Evolutionary conservation across 2,329 filamentous ascomycete species (phyloP), one percentile per base, ranked within the genome.

Genomic region (Aaosphaeria pasadenensis): DNA sequence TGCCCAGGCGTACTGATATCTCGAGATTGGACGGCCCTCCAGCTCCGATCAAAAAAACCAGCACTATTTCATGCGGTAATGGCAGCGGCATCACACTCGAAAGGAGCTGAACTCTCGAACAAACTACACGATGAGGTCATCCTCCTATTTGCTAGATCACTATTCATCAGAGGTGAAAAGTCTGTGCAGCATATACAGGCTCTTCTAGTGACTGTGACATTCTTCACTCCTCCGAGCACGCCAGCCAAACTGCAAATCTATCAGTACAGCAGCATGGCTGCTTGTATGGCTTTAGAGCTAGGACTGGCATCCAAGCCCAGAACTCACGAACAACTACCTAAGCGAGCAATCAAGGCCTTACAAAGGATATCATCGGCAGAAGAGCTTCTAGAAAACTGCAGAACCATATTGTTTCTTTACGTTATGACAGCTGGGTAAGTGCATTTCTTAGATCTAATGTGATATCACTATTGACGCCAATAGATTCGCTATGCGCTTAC

Each of bases 141-240:
- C 2, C 58, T 62, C 40, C 53, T 67, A 5, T 69, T 66, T 39
- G 67, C 67, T 31, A 57, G 60, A 43, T 59, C 57, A 5, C 52
- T 64, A 3, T 69, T 70, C 44, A 62, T 70, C 36, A 64, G 62
- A n/a, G 65, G 65, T n/a, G 65, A 67, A 43, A 70, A 69, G 47
- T 63, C 62, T 1, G 48, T 70, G n/a, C 60, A 70, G 45, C 60
- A 60, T 42, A 61, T 70, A 5, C 66, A 70, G 48, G 66, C 66
- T 7, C 47, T 70, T n/a, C 49, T 67, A 6, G 57, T 69, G 1
- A 67, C 66, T 6, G 62, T 69, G 9, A 54, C 59, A 2, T 70
- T 63, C 46, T 67, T 64, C 38, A 67, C 66, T 7, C 66, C 66
- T 29, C 66, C 64, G 6, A 66, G 60, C 33, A 56, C 56, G 1